Evolutionary conservation across 2,329 filamentous ascomycete genomes (phyloP).

Genomic region (Arthroderma uncinatum): DNA sequence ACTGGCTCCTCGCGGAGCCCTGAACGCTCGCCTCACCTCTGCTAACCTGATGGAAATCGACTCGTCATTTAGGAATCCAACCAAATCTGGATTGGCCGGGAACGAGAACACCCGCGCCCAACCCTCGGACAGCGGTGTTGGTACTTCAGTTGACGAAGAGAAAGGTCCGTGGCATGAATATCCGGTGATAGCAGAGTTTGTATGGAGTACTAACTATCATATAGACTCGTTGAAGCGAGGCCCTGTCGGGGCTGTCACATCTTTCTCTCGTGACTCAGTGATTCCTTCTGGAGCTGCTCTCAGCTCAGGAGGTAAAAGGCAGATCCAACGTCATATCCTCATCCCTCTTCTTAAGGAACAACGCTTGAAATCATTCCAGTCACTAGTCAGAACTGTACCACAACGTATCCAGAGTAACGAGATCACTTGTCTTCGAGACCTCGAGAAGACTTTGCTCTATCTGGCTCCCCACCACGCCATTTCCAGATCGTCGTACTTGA

Average conservation of each 20-base stretch:
- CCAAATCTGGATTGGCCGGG: slow-evolving; percentile 23
- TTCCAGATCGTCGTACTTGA: slow-evolving; percentile 67
- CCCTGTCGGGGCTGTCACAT: slow-evolving; percentile 49
- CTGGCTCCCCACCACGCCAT: slow-evolving; percentile 61
- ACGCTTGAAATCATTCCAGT: slow-evolving; percentile 66
- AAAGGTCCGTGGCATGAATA: slow-evolving; percentile 12
- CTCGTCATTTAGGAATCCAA: slow-evolving; percentile 15
- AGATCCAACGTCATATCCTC: slow-evolving; percentile 70
- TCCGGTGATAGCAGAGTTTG: slow-evolving; percentile 33
- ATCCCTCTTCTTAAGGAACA: slow-evolving; percentile 64
- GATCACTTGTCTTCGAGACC: slow-evolving; percentile 80
- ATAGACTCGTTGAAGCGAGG: neutral
- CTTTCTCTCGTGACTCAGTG: slow-evolving; percentile 40
- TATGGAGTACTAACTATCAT: slow-evolving; percentile 19
- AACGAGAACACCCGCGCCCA: slow-evolving; percentile 50
- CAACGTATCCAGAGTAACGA: slow-evolving; percentile 70
- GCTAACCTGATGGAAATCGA: slow-evolving; percentile 25
- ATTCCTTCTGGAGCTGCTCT: slow-evolving; percentile 48
- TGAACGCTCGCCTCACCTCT: slow-evolving; percentile 46
- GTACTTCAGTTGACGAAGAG: slow-evolving; percentile 60
- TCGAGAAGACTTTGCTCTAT: slow-evolving; percentile 87
- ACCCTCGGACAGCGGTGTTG: slow-evolving; percentile 77
- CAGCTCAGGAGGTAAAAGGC: slow-evolving; percentile 57
- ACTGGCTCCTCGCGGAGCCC: slow-evolving; percentile 50
- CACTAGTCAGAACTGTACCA: slow-evolving; percentile 66